Evolutionary conservation across 1,284 basidiomycete species (phyloP), one percentile per base, ranked within the genome.

Genomic region (Paramarasmius palmivorus): DNA sequence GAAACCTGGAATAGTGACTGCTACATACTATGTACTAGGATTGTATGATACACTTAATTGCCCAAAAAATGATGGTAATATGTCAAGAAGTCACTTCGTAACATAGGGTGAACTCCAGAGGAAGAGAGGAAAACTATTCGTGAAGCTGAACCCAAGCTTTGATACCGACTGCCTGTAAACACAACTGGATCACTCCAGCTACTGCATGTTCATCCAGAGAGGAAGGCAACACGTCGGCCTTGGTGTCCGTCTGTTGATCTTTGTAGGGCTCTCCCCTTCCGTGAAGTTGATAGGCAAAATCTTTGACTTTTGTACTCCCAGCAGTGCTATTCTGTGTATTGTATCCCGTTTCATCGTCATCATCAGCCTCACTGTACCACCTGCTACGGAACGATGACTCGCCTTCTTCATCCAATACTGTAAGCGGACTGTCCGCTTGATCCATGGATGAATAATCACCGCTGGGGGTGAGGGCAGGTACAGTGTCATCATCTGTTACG

Each of bases 321-420:
- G 12, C 12, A 12, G 12, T 32, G 6, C 14, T 44, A 26, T 46
- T 26, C 44, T 29, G 23, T 6, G 12, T 12, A 32, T 46, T 26
- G 15, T 29, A 14, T 22, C 15, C 25, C 25, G 25, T 8, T 15
- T 12, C 29, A 41, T 9, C 40, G 25, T 46, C 44, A 46, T 46
- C 44, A 32, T 46, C 25, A 32, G 44, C 22, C 25, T 46, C 44
- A 32, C 44, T 46, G 26, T 29, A 12, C 44, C 44, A 46, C 8
- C 25, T 29, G 3, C 25, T 46, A 7, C 17, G 22, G 19, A 32
- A 46, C 25, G 23, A 32, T 8, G 22, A n/a, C 44, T 46, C 44
- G 15, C 25, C 44, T n/a, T 46, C 44, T 29, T 46, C 44, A 29
- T 46, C 44, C 22, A 46, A 29, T 17, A 29, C 44, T 15, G 44